These are phyloP conservation scores for Clarireedia sp. DNA, from an alignment of 2,329 filamentous ascomycete species.

Conservation along the genomic window DNA sequence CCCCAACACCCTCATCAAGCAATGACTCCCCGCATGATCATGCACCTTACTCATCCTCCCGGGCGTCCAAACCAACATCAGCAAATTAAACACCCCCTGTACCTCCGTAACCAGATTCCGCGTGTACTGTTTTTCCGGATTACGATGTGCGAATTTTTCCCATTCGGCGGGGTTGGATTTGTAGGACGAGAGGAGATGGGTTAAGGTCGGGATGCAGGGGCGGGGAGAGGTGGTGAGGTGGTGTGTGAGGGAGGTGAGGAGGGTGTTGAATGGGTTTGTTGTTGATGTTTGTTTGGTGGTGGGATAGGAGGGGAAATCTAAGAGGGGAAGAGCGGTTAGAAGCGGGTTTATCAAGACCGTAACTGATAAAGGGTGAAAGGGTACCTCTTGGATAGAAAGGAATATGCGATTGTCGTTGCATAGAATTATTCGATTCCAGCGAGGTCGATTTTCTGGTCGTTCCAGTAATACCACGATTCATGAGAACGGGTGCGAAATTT, in stretches of 20 bases:
- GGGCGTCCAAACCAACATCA: constrained; percentile 84
- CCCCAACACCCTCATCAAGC: constrained; percentile 83
- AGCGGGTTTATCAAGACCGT: neutral
- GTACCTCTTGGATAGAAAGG: constrained; percentile 7
- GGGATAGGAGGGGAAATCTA: constrained; percentile 1
- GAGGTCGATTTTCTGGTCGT: constrained; percentile 10
- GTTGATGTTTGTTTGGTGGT: neutral
- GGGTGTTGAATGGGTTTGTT: constrained; percentile 14
- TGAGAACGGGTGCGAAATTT: neutral
- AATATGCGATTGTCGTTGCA: neutral
- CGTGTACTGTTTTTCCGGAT: constrained; percentile 66
- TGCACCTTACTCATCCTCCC: constrained; percentile 79
- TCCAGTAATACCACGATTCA: constrained; percentile 2
- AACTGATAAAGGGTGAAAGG: neutral
- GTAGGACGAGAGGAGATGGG: constrained; percentile 18
- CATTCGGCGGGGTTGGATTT: constrained; percentile 42
- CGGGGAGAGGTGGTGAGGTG: constrained; percentile 12
- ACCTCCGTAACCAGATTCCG: constrained; percentile 84
- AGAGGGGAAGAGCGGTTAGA: neutral
- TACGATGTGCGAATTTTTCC: constrained; percentile 64
- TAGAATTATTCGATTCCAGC: neutral
- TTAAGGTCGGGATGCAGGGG: constrained; percentile 16
- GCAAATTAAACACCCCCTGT: constrained; percentile 57
- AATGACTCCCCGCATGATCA: constrained; percentile 83
- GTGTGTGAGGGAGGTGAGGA: constrained; percentile 15